Conservation (phyloP, 306 rosid species). For the Trichosanthes cucumerina region DNA sequence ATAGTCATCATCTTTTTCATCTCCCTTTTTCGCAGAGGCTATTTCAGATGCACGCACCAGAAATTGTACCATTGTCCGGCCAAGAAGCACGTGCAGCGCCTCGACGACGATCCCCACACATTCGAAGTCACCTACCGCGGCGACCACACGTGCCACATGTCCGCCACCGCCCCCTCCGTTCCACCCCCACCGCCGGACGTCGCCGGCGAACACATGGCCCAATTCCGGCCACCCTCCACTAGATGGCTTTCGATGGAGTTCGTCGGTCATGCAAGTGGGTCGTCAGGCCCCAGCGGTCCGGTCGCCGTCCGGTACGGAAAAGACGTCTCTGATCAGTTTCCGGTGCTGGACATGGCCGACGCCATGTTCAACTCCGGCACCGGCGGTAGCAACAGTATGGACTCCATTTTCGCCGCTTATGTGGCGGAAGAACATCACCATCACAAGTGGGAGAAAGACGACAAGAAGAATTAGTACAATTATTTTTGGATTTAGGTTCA, state of each 20-base stretch:
- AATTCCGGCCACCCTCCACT: neutral
- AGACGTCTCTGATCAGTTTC: constrained; percentile 22
- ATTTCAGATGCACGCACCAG: constrained; percentile 71
- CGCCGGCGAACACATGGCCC: constrained; percentile 7
- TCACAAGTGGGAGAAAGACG: constrained; percentile 24
- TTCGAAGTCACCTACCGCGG: constrained; percentile 46
- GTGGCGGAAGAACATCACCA: constrained; percentile 1
- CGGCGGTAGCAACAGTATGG: constrained; percentile 42
- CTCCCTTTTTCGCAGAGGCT: constrained; percentile 25
- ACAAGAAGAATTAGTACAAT: constrained; percentile 18
- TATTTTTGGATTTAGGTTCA: neutral
- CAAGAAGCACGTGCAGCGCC: constrained; percentile 63
- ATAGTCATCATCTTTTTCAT: neutral
- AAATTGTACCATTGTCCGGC: constrained; percentile 52
- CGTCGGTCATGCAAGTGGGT: neutral
- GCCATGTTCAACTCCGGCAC: constrained; percentile 56
- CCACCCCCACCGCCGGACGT: constrained; percentile 9
- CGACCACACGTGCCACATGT: constrained; percentile 54
- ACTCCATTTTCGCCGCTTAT: constrained; percentile 36
- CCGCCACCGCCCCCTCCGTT: constrained; percentile 56
- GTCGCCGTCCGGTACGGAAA: constrained; percentile 20
- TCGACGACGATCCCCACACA: constrained; percentile 29
- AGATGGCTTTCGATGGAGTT: constrained; percentile 28
- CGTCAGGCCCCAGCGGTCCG: constrained; percentile 11
- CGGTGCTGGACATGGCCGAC: constrained; percentile 52